Evolutionary conservation across 805 yeast species (phyloP), one percentile per base, ranked within the genome.

Genomic region (Blastobotrys robertii): DNA sequence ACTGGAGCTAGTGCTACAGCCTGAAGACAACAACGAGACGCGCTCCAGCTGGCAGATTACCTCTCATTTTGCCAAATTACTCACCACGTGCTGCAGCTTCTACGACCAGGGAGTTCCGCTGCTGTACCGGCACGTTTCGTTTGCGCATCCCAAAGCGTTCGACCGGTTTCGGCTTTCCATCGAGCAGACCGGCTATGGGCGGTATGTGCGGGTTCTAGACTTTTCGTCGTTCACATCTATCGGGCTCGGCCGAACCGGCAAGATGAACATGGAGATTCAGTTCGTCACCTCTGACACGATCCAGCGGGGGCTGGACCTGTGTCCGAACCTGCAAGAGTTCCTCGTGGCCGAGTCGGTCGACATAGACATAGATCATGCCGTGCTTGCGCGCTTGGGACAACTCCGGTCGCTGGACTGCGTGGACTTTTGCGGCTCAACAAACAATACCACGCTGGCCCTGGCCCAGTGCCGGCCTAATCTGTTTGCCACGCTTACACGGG

Each of bases 381-480:
- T 84, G 1, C 62, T 84, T 41, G 65, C 70, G 50, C 58, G 60
- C 38, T 64, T 84, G 19, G 77, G 82, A 58, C 76, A 77, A 14
- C 62, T 77, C 54, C 72, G 72, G 3, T 64, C 70, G 43, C 65
- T 88, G 39, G 74, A 80, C 59, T 76, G 84, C 1, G 63, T 87
- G 9, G 97, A 87, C 62, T 85, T 87, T 49, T 87, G 96, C 61
- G 97, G 96, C 6, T 84, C 94, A 32, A 76, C 85, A 4, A 81
- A 84, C 37, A 68, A 66, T 25, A n/a, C 37, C 30, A 31, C 22
- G 31, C 64, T 22, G 11, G 51, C 57, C 28, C 84, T 86, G 56
- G 76, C 77, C 9, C 53, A 66, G 47, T 2, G 45, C 44, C 31
- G 15, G 52, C 44, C 35, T 49, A 52, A 45, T 52, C 25, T 37